Percentiles rank a stretch among this genome's conserved stretches.
phyloP scores from a whole-genome alignment of 148 eudicot genomes.

The Pharnaceum exiguum region DNA sequence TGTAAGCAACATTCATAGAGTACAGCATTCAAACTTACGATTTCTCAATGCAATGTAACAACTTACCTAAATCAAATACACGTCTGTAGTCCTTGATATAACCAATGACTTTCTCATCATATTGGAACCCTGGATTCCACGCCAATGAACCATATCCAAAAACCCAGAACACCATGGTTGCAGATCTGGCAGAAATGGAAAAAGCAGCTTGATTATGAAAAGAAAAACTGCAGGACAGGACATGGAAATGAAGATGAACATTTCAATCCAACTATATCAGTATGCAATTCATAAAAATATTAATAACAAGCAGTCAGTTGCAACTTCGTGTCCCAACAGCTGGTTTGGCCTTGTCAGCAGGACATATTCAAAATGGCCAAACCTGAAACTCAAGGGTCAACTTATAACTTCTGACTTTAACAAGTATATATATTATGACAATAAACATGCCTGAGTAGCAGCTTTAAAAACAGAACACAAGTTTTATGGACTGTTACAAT shows the following conservation, averaged over 20 bases:
- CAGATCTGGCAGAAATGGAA: constrained; percentile 14
- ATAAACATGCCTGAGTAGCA: neutral
- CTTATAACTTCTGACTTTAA: neutral
- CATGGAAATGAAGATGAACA: too few relatives aligned
- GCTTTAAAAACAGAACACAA: neutral
- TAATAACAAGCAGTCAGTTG: constrained; percentile 13
- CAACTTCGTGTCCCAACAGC: neutral
- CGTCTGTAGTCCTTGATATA: constrained; percentile 79
- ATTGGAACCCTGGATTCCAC: constrained; percentile 94
- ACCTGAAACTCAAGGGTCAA: constrained; percentile 11
- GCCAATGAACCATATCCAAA: constrained; percentile 96
- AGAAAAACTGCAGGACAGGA: too few relatives aligned
- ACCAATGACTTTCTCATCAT: constrained; percentile 87
- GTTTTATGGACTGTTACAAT: neutral
- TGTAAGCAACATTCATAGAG: neutral
- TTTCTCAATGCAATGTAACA: neutral
- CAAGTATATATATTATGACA: too few relatives aligned
- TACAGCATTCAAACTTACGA: neutral
- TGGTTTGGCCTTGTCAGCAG: constrained; percentile 19
- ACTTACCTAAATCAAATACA: constrained; percentile 87
- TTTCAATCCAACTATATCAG: too few relatives aligned
- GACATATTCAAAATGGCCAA: constrained; percentile 12
- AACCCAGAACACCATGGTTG: constrained; percentile 87
- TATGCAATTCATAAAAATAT: neutral
- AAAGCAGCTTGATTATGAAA: neutral